Evolutionary conservation across 164 flowering plant genomes (phyloP), one percentile per base, ranked within the genome.

Genomic region (Annona cherimola): DNA sequence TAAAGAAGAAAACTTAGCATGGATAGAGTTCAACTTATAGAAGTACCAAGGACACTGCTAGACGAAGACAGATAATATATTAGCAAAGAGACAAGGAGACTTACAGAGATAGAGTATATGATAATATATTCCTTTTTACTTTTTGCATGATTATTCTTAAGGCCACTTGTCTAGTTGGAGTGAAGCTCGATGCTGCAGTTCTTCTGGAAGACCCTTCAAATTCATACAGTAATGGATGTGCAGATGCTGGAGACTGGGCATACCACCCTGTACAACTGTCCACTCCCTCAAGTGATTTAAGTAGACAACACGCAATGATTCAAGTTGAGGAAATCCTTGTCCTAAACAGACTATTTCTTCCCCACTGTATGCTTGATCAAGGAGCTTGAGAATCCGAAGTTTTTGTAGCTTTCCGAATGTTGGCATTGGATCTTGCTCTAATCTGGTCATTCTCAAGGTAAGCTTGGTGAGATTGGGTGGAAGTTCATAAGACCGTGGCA

Each of bases 141-240:
- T n/a, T n/a, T n/a, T n/a, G n/a, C n/a, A n/a, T n/a, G n/a, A n/a
- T n/a, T n/a, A n/a, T n/a, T n/a, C n/a, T n/a, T n/a, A n/a, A n/a
- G n/a, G n/a, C n/a, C n/a, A n/a, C n/a, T n/a, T n/a, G n/a, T n/a
- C n/a, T n/a, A n/a, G n/a, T n/a, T n/a, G n/a, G 55, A 50, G 55
- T 3, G 8, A 9, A 50, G 55, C 12, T 3, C 7, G 12, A 50
- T 50, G 55, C 55, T 50, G 7, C 8, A 50, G 12, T 50, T 14
- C 55, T 5, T 61, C 64, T 2, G 64, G 40, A 61, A 61, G 40
- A 4, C 4, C 8, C 39, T 61, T 9, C 64, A 61, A 20, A 18
- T 20, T 18, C 2, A 2, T 0, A 5, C 9, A 19, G 0, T 3
- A 0, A 0, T 0, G 0, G 8, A 61, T 19, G 3, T 6, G 3